Evolutionary conservation across 179 eudicot genomes (phyloP).

Genomic region (Corrigiola litoralis): DNA sequence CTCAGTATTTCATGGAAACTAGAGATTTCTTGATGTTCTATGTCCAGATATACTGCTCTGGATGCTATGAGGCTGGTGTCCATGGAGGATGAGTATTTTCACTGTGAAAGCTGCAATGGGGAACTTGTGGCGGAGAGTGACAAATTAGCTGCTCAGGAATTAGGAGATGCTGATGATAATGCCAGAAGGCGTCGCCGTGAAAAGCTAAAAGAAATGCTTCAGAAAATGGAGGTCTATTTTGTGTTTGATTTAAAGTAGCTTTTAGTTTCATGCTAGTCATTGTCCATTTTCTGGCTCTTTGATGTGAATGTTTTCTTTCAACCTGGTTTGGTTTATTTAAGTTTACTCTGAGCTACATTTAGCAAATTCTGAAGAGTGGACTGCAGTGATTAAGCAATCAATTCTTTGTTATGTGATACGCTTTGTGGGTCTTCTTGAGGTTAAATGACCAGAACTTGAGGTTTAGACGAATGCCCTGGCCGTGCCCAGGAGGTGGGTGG

Average conservation of each 20-base stretch:
- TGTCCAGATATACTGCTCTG: conserved; percentile 82
- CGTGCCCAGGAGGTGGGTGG: too few species aligned
- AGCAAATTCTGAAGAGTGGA: too few species aligned
- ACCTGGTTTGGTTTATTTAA: neutral
- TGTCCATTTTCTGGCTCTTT: neutral
- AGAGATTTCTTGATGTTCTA: conserved; percentile 23
- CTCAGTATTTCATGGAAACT: conserved; percentile 16
- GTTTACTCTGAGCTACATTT: neutral
- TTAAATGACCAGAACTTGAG: too few species aligned
- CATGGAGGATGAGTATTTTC: conserved; percentile 71
- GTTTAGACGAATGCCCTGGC: too few species aligned
- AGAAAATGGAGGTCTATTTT: conserved; percentile 68
- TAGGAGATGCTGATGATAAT: conserved; percentile 93
- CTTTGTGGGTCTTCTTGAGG: too few species aligned
- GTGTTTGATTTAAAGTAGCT: neutral
- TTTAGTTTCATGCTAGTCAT: neutral
- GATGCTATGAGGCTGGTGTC: conserved; percentile 89
- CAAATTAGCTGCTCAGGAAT: conserved; percentile 80
- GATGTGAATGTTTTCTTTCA: neutral
- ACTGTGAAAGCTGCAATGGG: conserved; percentile 89
- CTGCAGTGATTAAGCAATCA: too few species aligned
- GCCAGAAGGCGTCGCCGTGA: conserved; percentile 90
- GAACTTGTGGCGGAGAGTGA: conserved; percentile 91
- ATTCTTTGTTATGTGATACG: too few species aligned
- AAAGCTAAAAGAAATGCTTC: conserved; percentile 74